Evolutionary conservation across 2,329 filamentous ascomycete genomes (phyloP), one percentile per base, ranked within the genome.

Genomic region (Clarireedia hainanense): DNA sequence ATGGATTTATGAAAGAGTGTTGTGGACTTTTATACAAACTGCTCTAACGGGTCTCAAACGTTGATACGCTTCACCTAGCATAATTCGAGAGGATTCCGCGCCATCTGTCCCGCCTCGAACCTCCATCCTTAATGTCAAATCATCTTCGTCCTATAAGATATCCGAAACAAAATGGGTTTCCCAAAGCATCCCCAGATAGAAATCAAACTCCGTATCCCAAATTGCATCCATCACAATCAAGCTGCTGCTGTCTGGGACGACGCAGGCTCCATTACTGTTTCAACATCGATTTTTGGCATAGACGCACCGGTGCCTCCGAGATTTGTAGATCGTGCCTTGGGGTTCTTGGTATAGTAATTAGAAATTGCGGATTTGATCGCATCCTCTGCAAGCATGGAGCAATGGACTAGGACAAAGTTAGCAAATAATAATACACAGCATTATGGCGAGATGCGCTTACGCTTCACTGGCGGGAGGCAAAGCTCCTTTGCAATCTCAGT

Each of bases 401-500:
- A 95, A 73, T 95, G 90, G 48, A 94, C 86, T 89, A 67, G 43
- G 43, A 20, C 26, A 20, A 23, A 27, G 52, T 73, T 64, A 72
- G 65, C 52, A 42, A 43, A 6, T 26, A 46, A 17, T n/a, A 47
- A 45, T 37, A 37, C 46, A 62, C 9, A 39, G 9, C 30, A 14
- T n/a, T 4, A 23, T 5, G 14, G 14, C 15, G 4, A n/a, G 14
- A 9, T 47, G 12, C 3, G 83, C 85, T 73, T 76, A 91, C 88
- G 74, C 76, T 95, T 95, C 50, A 95, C 89, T 59, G 90, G 89
- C 37, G 89, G 90, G 68, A 94, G 74, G 69, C 89, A 94, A 56
- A 96, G 78, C 75, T 99, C 95, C 78, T 95, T 95, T 39, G 94
- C 94, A 70, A 99, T 99, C 75, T 99, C 91, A 3, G 92, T 96